These are phyloP conservation scores for Barbarea vulgaris DNA, from an alignment of 345 rosid genomes.

Conservation along the genomic window DNA sequence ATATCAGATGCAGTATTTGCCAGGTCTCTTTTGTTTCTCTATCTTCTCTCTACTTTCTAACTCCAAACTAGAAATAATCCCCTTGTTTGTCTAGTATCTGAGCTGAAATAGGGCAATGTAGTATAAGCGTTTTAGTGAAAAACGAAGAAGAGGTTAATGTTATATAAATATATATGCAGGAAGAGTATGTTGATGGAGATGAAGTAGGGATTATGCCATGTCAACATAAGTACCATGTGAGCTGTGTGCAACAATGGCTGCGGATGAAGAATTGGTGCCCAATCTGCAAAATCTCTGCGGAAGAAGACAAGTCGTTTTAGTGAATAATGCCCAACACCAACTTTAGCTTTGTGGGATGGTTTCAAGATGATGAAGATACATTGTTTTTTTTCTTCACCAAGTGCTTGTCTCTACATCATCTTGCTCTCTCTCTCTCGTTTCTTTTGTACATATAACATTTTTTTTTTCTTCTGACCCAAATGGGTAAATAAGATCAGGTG, in stretches of 20 bases:
- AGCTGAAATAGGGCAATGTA: background rate
- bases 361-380: conserved; percentile 39
- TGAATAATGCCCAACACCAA: conserved; percentile 25
- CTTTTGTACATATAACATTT: conserved; percentile 33
- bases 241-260: conserved; percentile 83
- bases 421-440: conserved; percentile 16
- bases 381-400: conserved; percentile 17
- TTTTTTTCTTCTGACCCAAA: conserved; percentile 9
- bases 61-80: too few species aligned
- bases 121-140: conserved; percentile 4
- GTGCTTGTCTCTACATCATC: conserved; percentile 34
- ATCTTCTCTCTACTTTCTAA: background rate
- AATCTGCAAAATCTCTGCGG: conserved; percentile 75
- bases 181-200: conserved; percentile 76
- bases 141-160: conserved; percentile 23
- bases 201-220: conserved; percentile 80
- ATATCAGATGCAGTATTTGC: conserved; percentile 86
- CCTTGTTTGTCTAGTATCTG: conserved; percentile 5
- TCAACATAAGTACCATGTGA: conserved; percentile 70
- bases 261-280: conserved; percentile 97
- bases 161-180: conserved; percentile 52
- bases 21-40: conserved; percentile 55
- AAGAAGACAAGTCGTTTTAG: conserved; percentile 25
- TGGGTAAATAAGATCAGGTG: conserved; percentile 22
- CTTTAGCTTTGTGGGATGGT: conserved; percentile 26